phyloP scores from a whole-genome alignment of 2,329 filamentous ascomycete genomes.

The Pestalotiopsis sp. region DNA sequence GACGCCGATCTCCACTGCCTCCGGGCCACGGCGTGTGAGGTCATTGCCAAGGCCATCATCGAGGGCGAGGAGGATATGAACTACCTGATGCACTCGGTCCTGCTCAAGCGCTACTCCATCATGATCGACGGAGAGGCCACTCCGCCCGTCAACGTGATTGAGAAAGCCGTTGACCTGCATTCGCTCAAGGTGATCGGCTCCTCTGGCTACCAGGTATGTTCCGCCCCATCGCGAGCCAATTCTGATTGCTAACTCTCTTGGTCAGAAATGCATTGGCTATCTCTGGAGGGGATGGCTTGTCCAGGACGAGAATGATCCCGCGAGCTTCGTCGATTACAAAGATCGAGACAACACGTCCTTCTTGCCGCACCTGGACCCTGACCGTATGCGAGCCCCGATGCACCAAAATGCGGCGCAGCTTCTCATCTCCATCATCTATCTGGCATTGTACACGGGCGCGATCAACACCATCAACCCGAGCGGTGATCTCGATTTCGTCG shows the following conservation, averaged over 20 bases:
- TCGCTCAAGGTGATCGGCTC: constrained; percentile 86
- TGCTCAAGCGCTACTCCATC: constrained; percentile 89
- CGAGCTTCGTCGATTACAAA: constrained; percentile 86
- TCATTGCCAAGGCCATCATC: constrained; percentile 87
- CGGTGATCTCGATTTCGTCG: constrained; percentile 82
- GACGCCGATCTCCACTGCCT: constrained; percentile 83
- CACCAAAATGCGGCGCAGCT: constrained; percentile 94
- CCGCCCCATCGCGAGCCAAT: not conserved
- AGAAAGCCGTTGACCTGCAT: constrained; percentile 92
- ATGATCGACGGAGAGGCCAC: constrained; percentile 73
- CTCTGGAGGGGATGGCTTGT: constrained; percentile 96
- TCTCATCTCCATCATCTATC: constrained; percentile 79
- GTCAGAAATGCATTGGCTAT: constrained; percentile 79
- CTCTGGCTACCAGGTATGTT: constrained; percentile 75
- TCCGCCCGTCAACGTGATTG: constrained; percentile 82
- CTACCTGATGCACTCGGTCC: constrained; percentile 78
- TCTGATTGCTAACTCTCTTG: no score
- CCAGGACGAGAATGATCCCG: constrained; percentile 90
- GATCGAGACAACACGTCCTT: constrained; percentile 79
- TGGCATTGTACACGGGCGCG: constrained; percentile 83
- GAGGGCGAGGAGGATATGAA: constrained; percentile 79
- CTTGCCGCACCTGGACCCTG: constrained; percentile 84
- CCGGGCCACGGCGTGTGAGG: constrained; percentile 81
- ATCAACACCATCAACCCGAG: constrained; percentile 91
- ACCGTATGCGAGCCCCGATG: constrained; percentile 87